These are phyloP conservation scores for Ceriops zippeliana DNA, from an alignment of 345 rosid genomes.

Conservation along the genomic window DNA sequence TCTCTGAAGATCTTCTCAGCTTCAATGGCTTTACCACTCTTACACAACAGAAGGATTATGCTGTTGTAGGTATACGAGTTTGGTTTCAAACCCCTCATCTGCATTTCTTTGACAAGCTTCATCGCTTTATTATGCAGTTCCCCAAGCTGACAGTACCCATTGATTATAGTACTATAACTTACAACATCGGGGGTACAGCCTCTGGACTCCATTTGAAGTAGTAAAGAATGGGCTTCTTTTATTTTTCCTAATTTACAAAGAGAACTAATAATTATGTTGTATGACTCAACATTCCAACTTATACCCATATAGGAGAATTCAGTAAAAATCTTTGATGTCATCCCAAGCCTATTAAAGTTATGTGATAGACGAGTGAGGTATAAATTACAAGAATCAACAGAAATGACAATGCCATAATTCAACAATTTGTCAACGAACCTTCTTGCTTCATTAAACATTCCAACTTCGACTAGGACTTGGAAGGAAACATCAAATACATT, in stretches of 20 bases:
- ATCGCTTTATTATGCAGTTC: conserved; percentile 42
- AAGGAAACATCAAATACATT: conserved; percentile 77
- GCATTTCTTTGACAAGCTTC: conserved; percentile 71
- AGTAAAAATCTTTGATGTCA: conserved; percentile 38
- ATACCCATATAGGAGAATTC: conserved; percentile 62
- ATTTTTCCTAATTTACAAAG: conserved; percentile 53
- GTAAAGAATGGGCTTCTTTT: conserved; percentile 70
- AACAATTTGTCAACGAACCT: conserved; percentile 69
- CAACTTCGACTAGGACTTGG: conserved; percentile 66
- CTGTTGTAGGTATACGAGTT: conserved; percentile 74
- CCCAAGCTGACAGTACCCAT: conserved; percentile 68
- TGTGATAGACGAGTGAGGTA: conserved; percentile 60
- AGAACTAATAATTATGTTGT: conserved; percentile 63
- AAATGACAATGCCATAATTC: conserved; percentile 73
- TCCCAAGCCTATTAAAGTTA: conserved; percentile 29
- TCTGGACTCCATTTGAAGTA: conserved; percentile 64
- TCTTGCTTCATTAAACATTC: conserved; percentile 65
- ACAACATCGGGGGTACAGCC: conserved; percentile 77
- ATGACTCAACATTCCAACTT: conserved; percentile 68
- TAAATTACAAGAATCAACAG: conserved; percentile 73
- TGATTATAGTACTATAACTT: conserved; percentile 71
- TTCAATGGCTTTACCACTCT: conserved; percentile 46
- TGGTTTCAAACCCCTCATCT: conserved; percentile 52
- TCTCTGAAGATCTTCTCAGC: conserved; percentile 62
- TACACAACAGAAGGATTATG: conserved; percentile 57